These are phyloP conservation scores for Epithemia pelagica DNA, from an alignment of 108 stramenopile species.

Conservation along the genomic window DNA sequence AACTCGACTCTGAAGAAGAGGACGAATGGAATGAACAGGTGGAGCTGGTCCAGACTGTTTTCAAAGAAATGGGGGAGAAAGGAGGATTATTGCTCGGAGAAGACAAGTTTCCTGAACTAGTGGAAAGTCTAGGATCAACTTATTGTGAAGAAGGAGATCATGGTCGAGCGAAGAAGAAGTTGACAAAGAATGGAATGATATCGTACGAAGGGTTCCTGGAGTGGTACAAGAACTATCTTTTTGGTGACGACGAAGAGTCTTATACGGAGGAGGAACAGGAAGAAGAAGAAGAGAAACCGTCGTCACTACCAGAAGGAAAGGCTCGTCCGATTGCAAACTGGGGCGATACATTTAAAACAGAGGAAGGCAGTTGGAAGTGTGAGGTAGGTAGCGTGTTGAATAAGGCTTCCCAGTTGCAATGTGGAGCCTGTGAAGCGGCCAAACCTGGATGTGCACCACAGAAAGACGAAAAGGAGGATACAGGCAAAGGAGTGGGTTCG, in stretches of 20 bases:
- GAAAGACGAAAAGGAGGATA: background rate
- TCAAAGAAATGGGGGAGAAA: slow-evolving; percentile 15
- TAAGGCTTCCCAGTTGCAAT: slow-evolving; percentile 32
- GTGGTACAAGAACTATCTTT: slow-evolving; percentile 88
- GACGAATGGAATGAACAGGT: slow-evolving; percentile 66
- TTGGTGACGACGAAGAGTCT: slow-evolving; percentile 68
- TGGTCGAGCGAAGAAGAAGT: slow-evolving; percentile 43
- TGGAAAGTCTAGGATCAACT: slow-evolving; percentile 76
- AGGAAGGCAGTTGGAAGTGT: slow-evolving; percentile 83
- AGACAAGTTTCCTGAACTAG: slow-evolving; percentile 55
- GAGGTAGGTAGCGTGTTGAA: slow-evolving; percentile 72
- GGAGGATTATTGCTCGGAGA: slow-evolving; percentile 22
- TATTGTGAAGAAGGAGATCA: slow-evolving; percentile 84
- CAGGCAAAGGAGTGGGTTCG: background rate
- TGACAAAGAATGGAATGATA: slow-evolving; percentile 21
- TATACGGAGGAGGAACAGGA: slow-evolving; percentile 24
- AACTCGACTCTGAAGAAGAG: slow-evolving; percentile 33
- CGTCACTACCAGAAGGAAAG: background rate
- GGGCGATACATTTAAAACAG: slow-evolving; percentile 21
- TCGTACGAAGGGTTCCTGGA: slow-evolving; percentile 46
- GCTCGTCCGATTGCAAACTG: slow-evolving; percentile 8
- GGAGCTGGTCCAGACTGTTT: slow-evolving; percentile 42
- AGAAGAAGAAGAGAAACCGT: slow-evolving; percentile 13
- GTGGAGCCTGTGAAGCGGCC: slow-evolving; percentile 72
- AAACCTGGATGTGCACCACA: slow-evolving; percentile 38